Base-by-base conservation (phyloP, 345 rosid species). In the Salix exigua region DNA sequence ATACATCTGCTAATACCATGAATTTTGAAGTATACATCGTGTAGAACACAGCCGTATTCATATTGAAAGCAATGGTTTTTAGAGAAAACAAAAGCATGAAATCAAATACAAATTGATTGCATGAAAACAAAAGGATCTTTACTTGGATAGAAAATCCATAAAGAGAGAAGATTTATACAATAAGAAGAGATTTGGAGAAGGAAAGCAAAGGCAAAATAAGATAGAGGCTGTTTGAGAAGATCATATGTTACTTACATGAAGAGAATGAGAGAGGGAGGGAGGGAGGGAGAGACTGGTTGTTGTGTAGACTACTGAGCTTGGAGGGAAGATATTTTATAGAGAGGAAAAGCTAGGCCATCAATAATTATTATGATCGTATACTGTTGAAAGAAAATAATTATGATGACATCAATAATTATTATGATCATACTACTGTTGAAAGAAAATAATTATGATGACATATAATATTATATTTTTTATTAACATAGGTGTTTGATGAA, bases 251-350 rank as follows among this genome's bases (percentile, higher is more conserved):
- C 66, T 61, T 64, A 64, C 69, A 4, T 31, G 71, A 40, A 44
- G 13, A 46, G 75, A 60, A 28, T 16, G 46, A 42, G 46, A 2
- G 3, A 2, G 3, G 33, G 48, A 50, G 18, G 65, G 19, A 73
- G 25, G 35, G 37, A 64, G 16, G 21, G 17, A 60, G 64, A 6
- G 35, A 30, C n/a, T 4, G 72, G 46, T 25, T n/a, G 44, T 2
- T 75, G 73, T 61, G 78, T 65, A 65, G 78, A 65, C 53, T 72
- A 77, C 35, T 12, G 25, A 60, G 76, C 64, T 26, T 44, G 71
- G 73, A 73, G 76, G 28, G 61, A 63, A 51, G 81, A 75, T 73
- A 75, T 72, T 83, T 77, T 73, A 81, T 71, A 63, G 79, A 64
- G 23, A n/a, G 48, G 51, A 31, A 69, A 44, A 42, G 28, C 14